Evolutionary conservation across 2,329 filamentous ascomycete species (phyloP).

Genomic region (Colletotrichum brevisporum): DNA sequence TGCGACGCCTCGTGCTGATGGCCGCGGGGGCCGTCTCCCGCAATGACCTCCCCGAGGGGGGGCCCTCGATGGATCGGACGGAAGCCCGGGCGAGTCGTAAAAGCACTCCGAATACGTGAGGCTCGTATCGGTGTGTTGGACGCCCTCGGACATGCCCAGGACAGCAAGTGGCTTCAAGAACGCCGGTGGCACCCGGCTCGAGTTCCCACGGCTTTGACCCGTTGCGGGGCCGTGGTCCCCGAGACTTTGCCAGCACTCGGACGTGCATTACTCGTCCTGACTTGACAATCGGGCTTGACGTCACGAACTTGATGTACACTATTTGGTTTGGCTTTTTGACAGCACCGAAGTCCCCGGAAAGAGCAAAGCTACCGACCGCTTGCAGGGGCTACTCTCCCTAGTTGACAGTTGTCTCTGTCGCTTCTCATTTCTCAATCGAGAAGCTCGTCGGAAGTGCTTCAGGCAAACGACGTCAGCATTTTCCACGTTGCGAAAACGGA

Average conservation of each 20-base stretch:
- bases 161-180: constrained; percentile 1
- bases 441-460: too few relatives aligned
- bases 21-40: constrained; percentile 6
- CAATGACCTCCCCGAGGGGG: not conserved
- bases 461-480: too few relatives aligned
- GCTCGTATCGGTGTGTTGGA: not conserved
- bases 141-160: not conserved
- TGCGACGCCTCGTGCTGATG: not conserved
- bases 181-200: not conserved
- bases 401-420: too few relatives aligned
- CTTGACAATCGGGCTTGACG: constrained; percentile 6
- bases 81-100: not conserved
- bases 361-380: not conserved
- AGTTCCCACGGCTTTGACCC: constrained; percentile 16
- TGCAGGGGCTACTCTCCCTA: too few relatives aligned
- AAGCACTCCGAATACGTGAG: constrained; percentile 10
- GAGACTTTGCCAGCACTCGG: constrained; percentile 14
- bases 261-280: not conserved
- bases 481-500: too few relatives aligned
- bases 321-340: not conserved
- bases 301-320: not conserved
- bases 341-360: not conserved
- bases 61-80: constrained; percentile 1
- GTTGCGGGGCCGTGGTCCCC: constrained; percentile 20
- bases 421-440: too few relatives aligned